phyloP scores from a whole-genome alignment of 148 eudicot genomes.

The Silene uniflora region DNA sequence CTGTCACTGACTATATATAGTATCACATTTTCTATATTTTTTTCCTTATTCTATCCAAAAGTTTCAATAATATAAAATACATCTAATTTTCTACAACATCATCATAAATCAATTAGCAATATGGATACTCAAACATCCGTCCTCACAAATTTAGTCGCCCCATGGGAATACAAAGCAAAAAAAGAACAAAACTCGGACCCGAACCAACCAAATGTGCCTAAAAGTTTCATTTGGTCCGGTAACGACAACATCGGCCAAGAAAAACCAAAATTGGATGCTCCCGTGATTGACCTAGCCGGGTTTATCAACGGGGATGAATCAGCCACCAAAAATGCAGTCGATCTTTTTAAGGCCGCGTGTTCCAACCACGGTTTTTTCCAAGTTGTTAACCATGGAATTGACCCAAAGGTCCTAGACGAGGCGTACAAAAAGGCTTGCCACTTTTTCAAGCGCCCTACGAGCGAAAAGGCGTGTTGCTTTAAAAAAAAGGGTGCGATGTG shows the following conservation, averaged over 20 bases:
- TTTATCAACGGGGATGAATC: conserved; percentile 29
- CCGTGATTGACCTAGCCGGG: conserved; percentile 39
- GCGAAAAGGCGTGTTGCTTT: conserved; percentile 23
- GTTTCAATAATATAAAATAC: neutral
- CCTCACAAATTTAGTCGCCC: conserved; percentile 12
- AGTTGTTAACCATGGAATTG: conserved; percentile 46
- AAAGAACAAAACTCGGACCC: neutral
- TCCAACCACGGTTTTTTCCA: conserved; percentile 44
- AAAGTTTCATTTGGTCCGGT: conserved; percentile 37
- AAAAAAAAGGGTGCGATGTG: conserved; percentile 26
- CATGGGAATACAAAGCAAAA: conserved; percentile 26
- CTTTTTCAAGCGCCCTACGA: conserved; percentile 34
- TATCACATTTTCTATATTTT: neutral
- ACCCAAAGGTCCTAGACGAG: conserved; percentile 19
- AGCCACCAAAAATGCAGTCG: conserved; percentile 27
- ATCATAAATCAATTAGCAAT: neutral
- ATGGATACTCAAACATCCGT: conserved; percentile 14
- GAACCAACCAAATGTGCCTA: conserved; percentile 19
- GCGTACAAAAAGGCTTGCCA: conserved; percentile 9
- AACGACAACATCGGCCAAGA: conserved; percentile 25
- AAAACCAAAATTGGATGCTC: conserved; percentile 28
- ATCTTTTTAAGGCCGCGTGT: conserved; percentile 30
- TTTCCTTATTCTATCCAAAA: neutral
- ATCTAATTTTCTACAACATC: neutral
- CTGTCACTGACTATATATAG: neutral